Base-by-base conservation (phyloP, 2,329 filamentous ascomycete genomes). In the Fusarium succisae region DNA sequence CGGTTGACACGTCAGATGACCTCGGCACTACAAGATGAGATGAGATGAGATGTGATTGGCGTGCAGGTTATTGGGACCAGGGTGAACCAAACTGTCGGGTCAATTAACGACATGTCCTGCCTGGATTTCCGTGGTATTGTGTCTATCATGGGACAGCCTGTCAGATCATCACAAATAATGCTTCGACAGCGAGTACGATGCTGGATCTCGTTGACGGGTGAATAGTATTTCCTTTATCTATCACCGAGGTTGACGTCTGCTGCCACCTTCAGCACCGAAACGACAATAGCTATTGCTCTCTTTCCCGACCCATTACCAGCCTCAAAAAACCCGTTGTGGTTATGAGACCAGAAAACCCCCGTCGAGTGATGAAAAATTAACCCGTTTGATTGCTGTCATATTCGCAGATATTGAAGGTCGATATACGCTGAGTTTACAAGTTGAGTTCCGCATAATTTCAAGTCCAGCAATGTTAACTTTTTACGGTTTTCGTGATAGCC, bases 321-420 rank as follows among this genome's bases (percentile, higher is more conserved):
- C 45, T n/a, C 3, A 30, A 6, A 22, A 1, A 10, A 51, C 5
- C 30, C 7, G 11, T 4, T 8, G 22, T 24, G 22, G 8, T n/a
- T 32, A 24, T 0, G 8, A 32, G 28, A 24, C 17, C 28, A n/a
- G 47, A 11, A 35, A 18, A 35, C 0, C 4, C 3, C 4, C 3
- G 32, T 17, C 9, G 13, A 22, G 14, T 6, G 20, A 26, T 37
- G n/a, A n/a, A n/a, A n/a, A n/a, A n/a, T n/a, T n/a, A n/a, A n/a
- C n/a, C n/a, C n/a, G n/a, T n/a, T n/a, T n/a, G n/a, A 37, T 24
- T 8, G n/a, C 1, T 17, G 32, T 15, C 13, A 11, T 50, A 8
- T 38, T 26, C 5, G 26, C 6, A 28, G 15, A 10, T 7, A 11
- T 37, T 20, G 1, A 11, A 37, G 17, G 6, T 4, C 13, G 48